Evolutionary conservation across 495 filamentous ascomycete genomes (phyloP).

Genomic region (Penicillium robsamsonii): DNA sequence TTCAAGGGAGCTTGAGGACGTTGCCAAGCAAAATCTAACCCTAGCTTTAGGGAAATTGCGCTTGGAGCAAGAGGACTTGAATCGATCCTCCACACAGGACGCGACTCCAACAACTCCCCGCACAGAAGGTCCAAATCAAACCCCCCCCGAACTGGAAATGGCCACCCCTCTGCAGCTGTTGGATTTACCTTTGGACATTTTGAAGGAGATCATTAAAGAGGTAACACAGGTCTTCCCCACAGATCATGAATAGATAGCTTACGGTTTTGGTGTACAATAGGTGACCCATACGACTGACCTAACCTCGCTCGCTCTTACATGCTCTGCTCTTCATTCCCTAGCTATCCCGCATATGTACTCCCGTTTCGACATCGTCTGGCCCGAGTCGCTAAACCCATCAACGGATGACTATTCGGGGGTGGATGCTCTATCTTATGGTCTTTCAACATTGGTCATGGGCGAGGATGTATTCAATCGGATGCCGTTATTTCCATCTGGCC

Average conservation of each 20-base stretch:
- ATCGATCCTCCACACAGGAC: slow-evolving; percentile 8
- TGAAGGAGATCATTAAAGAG: slow-evolving; percentile 88
- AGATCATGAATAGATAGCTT: slow-evolving; percentile 7
- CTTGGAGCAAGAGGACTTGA: slow-evolving; percentile 23
- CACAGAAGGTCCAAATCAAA: slow-evolving; percentile 7
- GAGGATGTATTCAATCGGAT: slow-evolving; percentile 63
- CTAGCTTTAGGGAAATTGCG: slow-evolving; percentile 33
- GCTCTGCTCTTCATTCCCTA: slow-evolving; percentile 78
- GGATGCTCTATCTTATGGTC: slow-evolving; percentile 87
- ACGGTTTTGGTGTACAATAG: slow-evolving; percentile 40
- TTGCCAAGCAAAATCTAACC: slow-evolving; percentile 10
- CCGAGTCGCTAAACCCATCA: slow-evolving; percentile 59
- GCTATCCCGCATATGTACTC: slow-evolving; percentile 87
- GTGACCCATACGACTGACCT: slow-evolving; percentile 86
- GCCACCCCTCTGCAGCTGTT: slow-evolving; percentile 56
- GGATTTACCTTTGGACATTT: slow-evolving; percentile 81
- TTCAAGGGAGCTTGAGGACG: slow-evolving; percentile 20
- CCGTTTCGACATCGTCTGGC: slow-evolving; percentile 94
- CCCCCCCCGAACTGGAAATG: not conserved
- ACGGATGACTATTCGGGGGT: slow-evolving; percentile 71
- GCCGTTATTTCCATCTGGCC: slow-evolving; percentile 13
- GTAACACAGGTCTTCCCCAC: slow-evolving; percentile 44
- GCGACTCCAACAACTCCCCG: slow-evolving; percentile 14
- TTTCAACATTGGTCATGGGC: slow-evolving; percentile 80
- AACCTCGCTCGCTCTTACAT: slow-evolving; percentile 76